Evolutionary conservation across 2,329 filamentous ascomycete species (phyloP).

Genomic region (Cadophora luteo-olivacea): DNA sequence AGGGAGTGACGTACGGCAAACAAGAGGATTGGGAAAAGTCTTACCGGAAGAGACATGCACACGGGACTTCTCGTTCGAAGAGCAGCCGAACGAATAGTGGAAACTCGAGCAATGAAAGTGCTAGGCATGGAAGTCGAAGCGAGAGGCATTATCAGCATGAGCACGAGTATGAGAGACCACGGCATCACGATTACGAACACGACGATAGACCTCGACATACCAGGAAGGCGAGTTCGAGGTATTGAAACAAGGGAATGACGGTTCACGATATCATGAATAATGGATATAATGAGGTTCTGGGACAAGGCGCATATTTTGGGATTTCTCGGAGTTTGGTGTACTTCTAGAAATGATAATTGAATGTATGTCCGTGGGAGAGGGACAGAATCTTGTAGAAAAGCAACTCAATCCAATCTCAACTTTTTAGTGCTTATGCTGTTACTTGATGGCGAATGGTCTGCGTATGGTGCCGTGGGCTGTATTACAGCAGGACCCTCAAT

Average conservation of each 20-base stretch:
- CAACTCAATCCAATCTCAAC: neutral
- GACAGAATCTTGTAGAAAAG: neutral
- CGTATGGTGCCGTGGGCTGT: no score
- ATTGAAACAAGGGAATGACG: conserved; percentile 3
- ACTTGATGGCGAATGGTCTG: no score
- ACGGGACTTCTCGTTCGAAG: conserved; percentile 22
- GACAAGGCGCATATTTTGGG: neutral
- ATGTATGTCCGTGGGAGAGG: neutral
- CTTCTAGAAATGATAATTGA: neutral
- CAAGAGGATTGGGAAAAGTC: conserved; percentile 38
- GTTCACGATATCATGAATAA: conserved; percentile 11
- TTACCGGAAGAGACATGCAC: conserved; percentile 22
- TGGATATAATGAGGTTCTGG: neutral
- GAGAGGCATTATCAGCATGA: conserved; percentile 15
- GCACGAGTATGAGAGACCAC: conserved; percentile 4
- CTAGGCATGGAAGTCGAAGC: conserved; percentile 3
- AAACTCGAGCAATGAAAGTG: conserved; percentile 19
- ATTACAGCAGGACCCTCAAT: no score
- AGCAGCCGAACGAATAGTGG: conserved; percentile 16
- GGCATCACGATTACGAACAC: conserved; percentile 12
- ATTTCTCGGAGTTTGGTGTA: neutral
- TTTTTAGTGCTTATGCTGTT: no score
- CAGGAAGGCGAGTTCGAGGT: conserved; percentile 20
- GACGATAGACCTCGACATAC: conserved; percentile 21
- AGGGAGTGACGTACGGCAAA: conserved; percentile 39